Evolutionary conservation across 768 basidiomycete species (phyloP), one percentile per base, ranked within the genome.

Genomic region (Collybiopsis confluens): DNA sequence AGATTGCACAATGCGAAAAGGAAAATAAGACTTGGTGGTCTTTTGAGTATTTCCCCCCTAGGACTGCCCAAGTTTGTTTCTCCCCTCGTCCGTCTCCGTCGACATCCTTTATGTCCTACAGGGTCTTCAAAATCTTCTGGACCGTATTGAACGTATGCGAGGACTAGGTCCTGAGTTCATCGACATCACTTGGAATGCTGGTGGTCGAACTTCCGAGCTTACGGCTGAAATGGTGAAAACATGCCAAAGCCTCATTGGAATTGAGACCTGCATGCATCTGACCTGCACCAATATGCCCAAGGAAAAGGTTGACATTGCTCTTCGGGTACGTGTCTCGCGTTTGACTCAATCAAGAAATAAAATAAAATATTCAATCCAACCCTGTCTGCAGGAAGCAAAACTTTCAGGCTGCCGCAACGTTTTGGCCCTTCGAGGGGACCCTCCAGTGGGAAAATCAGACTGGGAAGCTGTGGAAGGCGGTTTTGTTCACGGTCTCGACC

Each of bases 221-320:
- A 96, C 95, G 10, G 85, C 90, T 4, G 91, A 94, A 62, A 84
- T 98, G 75, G 92, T 97, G 57, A 93, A 93, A 71, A 92, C 90
- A 38, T 96, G 94, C 66, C 94, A 98, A 71, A 79, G 89, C 44
- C 70, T 91, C 36, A 91, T 98, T 68, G 97, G 95, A 0, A 78
- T 98, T 21, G 94, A 98, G 72, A 96, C 94, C 26, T 98, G 94
- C 73, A 93, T 99, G 92, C 97, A 99, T 71, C 70, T 99, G 60
- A 98, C 96, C 42, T 98, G 97, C 66, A 98, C 97, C 46, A 97
- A 96, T 72, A 97, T 99, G 93, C 92, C 93, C n/a, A 78, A 79
- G 64, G 87, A 90, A 67, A 98, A 98, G 66, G 88, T 99, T 20
- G 94, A 97, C 70, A 83, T 86, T 62, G 94, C 96, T 28, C 72